Percentiles rank a stretch among this genome's conserved stretches.
Conservation (phyloP, 441 rosid genomes). For the Adansonia gregorii region DNA sequence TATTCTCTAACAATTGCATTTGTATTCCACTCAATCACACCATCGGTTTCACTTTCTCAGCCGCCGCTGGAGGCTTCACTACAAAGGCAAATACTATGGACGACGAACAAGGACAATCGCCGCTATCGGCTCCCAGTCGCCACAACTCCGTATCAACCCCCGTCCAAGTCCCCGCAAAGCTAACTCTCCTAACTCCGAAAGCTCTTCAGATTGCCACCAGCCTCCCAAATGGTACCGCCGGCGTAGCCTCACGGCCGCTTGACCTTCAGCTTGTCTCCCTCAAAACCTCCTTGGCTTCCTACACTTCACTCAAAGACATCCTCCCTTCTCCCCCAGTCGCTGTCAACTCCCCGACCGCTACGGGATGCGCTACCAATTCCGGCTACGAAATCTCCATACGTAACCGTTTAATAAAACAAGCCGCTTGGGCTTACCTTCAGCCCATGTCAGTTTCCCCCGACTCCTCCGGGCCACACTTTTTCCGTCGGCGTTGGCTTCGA, state of each 20-base stretch:
- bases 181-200: constrained; percentile 32
- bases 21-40: too few species aligned
- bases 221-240: constrained; percentile 35
- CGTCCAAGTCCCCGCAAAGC: constrained; percentile 30
- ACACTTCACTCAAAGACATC: constrained; percentile 80
- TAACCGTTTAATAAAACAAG: constrained; percentile 79
- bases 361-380: constrained; percentile 39
- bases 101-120: constrained; percentile 30
- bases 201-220: constrained; percentile 44
- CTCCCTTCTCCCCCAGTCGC: constrained; percentile 49
- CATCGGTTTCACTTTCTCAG: too few species aligned
- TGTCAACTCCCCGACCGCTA: constrained; percentile 48
- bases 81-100: constrained; percentile 19
- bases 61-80: too few species aligned
- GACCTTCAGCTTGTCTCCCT: constrained; percentile 49
- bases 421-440: constrained; percentile 93
- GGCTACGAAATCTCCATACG: constrained; percentile 72
- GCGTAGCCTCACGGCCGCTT: constrained; percentile 25
- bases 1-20: too few species aligned
- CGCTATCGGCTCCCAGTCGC: constrained; percentile 50
- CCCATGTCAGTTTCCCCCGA: constrained; percentile 63
- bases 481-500: constrained; percentile 59
- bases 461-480: constrained; percentile 42
- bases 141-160: constrained; percentile 55
- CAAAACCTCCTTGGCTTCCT: constrained; percentile 44